Evolutionary conservation across 2,329 filamentous ascomycete species (phyloP).

Genomic region (Metarhizium humberi): DNA sequence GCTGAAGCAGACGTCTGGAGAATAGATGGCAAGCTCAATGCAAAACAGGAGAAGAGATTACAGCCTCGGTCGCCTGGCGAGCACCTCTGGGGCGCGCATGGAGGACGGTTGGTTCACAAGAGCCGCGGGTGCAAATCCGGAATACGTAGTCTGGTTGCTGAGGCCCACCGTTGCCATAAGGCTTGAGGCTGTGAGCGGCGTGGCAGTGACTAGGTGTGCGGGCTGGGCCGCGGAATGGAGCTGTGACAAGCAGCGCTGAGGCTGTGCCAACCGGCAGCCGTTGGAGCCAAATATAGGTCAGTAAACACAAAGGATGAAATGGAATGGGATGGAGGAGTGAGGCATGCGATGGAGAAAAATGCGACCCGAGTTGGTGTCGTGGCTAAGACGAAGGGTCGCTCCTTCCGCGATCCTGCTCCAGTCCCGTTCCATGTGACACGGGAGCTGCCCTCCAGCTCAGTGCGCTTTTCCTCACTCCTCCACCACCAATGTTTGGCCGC

Average conservation of each 20-base stretch:
- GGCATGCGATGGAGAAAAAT: background rate
- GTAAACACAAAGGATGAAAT: background rate
- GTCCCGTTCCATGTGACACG: background rate
- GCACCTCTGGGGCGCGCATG: slow-evolving; percentile 2
- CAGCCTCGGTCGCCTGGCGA: background rate
- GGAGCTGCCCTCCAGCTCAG: background rate
- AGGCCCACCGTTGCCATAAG: background rate
- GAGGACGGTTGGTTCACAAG: background rate
- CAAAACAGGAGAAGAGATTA: background rate
- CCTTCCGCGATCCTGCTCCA: background rate
- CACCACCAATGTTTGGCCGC: too few species aligned
- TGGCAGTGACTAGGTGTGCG: background rate
- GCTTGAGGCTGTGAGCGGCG: background rate
- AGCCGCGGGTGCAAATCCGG: background rate
- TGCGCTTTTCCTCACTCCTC: background rate
- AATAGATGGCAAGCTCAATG: background rate
- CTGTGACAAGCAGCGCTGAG: too few species aligned
- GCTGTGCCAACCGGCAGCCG: background rate
- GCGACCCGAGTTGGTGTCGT: background rate
- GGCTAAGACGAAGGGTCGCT: background rate
- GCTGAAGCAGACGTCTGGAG: background rate
- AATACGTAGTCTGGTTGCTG: background rate
- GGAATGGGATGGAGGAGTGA: background rate
- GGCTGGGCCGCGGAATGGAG: too few species aligned
- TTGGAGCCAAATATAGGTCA: background rate